Conservation (phyloP, 192 early-diverging fungal genomes). For the Coemansia sp. region DNA sequence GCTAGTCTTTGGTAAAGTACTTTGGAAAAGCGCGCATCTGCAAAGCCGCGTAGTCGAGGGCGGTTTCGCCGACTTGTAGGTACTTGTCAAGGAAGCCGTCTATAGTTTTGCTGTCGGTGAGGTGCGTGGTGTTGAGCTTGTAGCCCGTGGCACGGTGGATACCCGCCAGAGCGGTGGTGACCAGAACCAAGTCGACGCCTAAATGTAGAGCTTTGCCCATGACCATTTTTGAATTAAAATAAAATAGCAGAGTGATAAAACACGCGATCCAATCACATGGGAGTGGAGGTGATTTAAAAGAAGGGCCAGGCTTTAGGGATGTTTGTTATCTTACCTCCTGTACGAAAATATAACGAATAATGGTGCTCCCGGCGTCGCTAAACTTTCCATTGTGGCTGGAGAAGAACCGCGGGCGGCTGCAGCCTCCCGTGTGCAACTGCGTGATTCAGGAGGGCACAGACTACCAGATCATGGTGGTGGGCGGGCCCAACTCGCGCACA, state of each 20-base stretch:
- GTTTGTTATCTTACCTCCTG: background rate
- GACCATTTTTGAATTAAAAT: background rate
- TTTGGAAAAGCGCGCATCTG: slow-evolving; percentile 3
- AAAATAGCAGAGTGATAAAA: background rate
- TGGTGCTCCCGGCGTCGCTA: slow-evolving; percentile 70
- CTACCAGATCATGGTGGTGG: slow-evolving; percentile 91
- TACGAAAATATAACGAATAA: background rate
- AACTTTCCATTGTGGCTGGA: slow-evolving; percentile 90
- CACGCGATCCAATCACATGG: background rate
- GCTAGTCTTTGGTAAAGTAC: slow-evolving; percentile 5
- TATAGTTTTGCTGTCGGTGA: slow-evolving; percentile 2
- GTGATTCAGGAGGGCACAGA: slow-evolving; percentile 78
- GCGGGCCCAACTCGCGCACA: slow-evolving; percentile 90
- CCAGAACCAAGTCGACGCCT: slow-evolving; percentile 2
- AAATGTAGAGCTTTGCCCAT: slow-evolving; percentile 3
- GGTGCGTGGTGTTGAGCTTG: background rate
- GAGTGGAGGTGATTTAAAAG: too few species aligned
- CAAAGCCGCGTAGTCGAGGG: background rate
- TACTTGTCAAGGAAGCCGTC: background rate
- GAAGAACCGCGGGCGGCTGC: slow-evolving; percentile 75
- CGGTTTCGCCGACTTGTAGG: background rate
- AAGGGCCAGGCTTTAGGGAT: too few species aligned
- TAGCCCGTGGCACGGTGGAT: background rate
- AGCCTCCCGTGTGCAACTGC: slow-evolving; percentile 95
- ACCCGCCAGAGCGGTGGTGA: background rate